Evolutionary conservation across 2,329 filamentous ascomycete genomes (phyloP), one percentile per base, ranked within the genome.

Genomic region (Paracamarosporium sp.): DNA sequence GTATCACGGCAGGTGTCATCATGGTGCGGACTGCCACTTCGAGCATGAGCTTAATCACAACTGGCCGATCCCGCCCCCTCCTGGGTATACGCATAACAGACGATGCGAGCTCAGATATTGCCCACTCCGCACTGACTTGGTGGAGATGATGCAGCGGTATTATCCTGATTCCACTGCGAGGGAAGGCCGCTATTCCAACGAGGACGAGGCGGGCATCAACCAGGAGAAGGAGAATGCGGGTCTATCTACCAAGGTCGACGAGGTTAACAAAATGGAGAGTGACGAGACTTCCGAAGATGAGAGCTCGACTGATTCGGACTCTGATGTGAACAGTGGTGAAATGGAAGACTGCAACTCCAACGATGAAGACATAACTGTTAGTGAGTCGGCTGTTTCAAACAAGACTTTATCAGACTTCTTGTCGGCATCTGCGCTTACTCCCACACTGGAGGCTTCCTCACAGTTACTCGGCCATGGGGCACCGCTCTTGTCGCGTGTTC

Each of bases 1-100:
- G 65, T 70, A 70, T 40, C 68, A 70, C 28, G 60, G 63, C 33
- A 33, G 30, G n/a, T 70, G 68, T 38, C 50, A 47, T 12, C 54
- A 53, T 11, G 60, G 58, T 7, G 46, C 54, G 1, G 4, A 53
- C 0, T 70, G 66, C 44, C 45, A 56, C 1, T 47, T 50, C 20
- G 58, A 58, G 1, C 67, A 70, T 36, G 55, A 67, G 35, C 30
- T 56, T 7, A 63, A 67, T 27, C 31, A 62, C 36, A 66, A 64
- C 4, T 72, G 66, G 67, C 67, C 65, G 0, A 63, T 72, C 20
- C 15, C 51, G 5, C 46, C 55, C 4, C 69, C 67, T 9, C 61
- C 59, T 3, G 56, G 59, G 6, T 69, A 51, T 41, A 57, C 60
- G 17, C 69, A 70, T 53, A 55, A 33, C 28, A 22, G 56, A 31